Base-by-base conservation (phyloP, 495 filamentous ascomycete species). In the Beverwykella pulmonaria region DNA sequence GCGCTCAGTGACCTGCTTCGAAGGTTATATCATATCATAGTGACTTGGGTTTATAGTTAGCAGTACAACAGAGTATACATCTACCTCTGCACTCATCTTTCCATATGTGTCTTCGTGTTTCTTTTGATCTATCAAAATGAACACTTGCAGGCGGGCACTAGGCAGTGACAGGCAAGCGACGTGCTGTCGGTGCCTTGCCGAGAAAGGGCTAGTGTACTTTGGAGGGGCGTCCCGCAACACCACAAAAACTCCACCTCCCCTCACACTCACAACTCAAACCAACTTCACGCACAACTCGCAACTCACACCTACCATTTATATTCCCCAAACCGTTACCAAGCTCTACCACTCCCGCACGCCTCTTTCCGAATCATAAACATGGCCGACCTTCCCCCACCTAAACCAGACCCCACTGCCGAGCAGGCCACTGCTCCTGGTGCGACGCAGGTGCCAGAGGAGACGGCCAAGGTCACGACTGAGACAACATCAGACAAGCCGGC, bases 401-500 rank as follows among this genome's bases (percentile, higher is more conserved):
- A 71, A 61, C 59, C 65, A 23, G 61, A 71, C 53, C 65, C 68
- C 53, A 14, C 69, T 23, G 62, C 69, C 20, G 68, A 68, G 44
- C 71, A 73, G 64, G 32, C 48, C 47, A 56, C 71, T 25, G 53
- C 66, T 30, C 49, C 72, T 23, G 70, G 65, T 9, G 55, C 72
- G 19, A 67, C 58, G 7, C 54, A 67, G 17, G 59, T 27, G 6
- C 52, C 70, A 29, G 70, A 68, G 39, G 70, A 74, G 67, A 73
- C 72, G 1, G 65, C 62, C 14, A 71, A 69, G 61, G 68, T 71
- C 1, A 73, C 70, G 14, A 69, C 39, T 22, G 65, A 41, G 20
- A 9, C 64, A 3, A 39, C 49, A 9, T 59, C 71, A 29, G 65
- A 75, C 90, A 95, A 83, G 91, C 91, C 73, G 93, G 91, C 70